Base-by-base conservation (phyloP, 352 stramenopile species). In the Phytophthora citricola region DNA sequence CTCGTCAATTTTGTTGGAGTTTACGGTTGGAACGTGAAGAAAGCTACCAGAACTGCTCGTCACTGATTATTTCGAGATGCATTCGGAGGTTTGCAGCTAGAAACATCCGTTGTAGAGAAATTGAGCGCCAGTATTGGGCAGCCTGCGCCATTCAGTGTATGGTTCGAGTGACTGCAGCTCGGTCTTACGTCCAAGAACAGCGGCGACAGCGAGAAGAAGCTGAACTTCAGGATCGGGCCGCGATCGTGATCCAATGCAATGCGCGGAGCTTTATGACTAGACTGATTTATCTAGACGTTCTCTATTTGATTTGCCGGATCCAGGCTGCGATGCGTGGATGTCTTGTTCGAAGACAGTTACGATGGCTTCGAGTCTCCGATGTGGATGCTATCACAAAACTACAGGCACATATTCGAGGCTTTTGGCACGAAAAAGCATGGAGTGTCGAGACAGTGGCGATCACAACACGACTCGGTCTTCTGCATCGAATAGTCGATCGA, bases 231-330 rank as follows among this genome's bases (percentile, higher is more conserved):
- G 17, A 89, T 10, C 55, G 44, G 20, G 78, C 83, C 26, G 82
- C 84, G 0, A 68, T 73, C 0, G 14, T 75, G 3, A 89, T 95
- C 27, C 87, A 95, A 58, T 60, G 73, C 31, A 84, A 80, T 26
- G 65, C 56, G 4, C 79, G 81, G 7, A 66, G 64, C 12, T 89
- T 83, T 43, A 74, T 92, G 56, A 91, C 84, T 9, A 78, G 85
- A 7, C 66, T 91, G n/a, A 91, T 92, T 39, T 95, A 92, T 52
- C 68, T 93, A 34, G 84, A 94, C 49, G 80, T 94, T 8, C 63
- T 93, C n/a, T 91, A 91, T 52, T 66, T 91, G 40, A 80, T 94
- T 40, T 85, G 79, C n/a, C 83, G 86, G 10, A 92, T 95, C 34
- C 87, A 94, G 59, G 84, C 84, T 1, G 71, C 74, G 1, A 82